Evolutionary conservation across 1,139 yeast genomes (phyloP).

Genomic region (Blastobotrys indianensis): DNA sequence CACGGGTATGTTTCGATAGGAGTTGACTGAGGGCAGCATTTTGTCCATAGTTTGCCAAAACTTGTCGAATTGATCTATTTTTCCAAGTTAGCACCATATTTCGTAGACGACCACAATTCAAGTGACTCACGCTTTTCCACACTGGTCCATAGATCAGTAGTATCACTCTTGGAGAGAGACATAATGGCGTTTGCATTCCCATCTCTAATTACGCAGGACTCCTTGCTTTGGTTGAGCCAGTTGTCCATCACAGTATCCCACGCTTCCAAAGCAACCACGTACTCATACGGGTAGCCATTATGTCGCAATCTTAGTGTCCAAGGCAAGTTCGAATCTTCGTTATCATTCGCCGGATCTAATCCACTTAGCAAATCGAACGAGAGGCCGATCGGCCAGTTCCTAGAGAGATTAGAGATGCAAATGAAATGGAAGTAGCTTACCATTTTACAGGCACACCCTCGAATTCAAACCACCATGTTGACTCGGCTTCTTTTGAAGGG

Average conservation of each 20-base stretch:
- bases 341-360: slow-evolving; percentile 30
- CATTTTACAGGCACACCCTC: slow-evolving; percentile 63
- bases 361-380: slow-evolving; percentile 51
- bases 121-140: slow-evolving; percentile 32
- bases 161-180: slow-evolving; percentile 60
- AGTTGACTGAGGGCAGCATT: slow-evolving; percentile 34
- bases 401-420: slow-evolving; percentile 8
- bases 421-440: slow-evolving; percentile 16
- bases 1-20: slow-evolving; percentile 47
- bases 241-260: slow-evolving; percentile 41
- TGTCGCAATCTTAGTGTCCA: slow-evolving; percentile 51
- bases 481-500: slow-evolving; percentile 32
- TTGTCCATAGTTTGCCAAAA: slow-evolving; percentile 38
- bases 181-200: slow-evolving; percentile 72
- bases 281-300: slow-evolving; percentile 46
- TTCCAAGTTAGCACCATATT: slow-evolving; percentile 6
- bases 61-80: slow-evolving; percentile 26
- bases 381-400: slow-evolving; percentile 73
- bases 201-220: slow-evolving; percentile 63
- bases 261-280: slow-evolving; percentile 44
- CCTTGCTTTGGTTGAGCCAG: slow-evolving; percentile 75
- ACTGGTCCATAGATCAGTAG: slow-evolving; percentile 52
- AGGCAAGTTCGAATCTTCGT: slow-evolving; percentile 22
- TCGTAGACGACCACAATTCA: neutral
- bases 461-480: slow-evolving; percentile 61